A percentile compares a stretch with the other conserved stretches of the same genome.
These are phyloP conservation scores for Forsythia viridissima DNA, from an alignment of 257 asterid species.

Conservation along the genomic window DNA sequence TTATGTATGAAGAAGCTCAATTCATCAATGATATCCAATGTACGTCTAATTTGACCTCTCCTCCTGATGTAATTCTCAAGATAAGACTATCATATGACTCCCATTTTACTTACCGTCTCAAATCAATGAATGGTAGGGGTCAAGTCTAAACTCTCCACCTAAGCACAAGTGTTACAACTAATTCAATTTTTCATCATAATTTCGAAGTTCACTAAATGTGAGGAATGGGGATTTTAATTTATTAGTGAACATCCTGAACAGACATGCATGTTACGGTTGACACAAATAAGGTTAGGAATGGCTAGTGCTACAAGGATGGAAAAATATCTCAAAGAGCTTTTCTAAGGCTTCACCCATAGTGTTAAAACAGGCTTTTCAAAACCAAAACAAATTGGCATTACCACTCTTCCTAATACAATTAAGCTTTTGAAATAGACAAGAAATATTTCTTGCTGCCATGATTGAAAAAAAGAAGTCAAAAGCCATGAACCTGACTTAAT, in stretches of 20 bases:
- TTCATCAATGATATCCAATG: not conserved
- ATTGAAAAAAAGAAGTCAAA: not conserved
- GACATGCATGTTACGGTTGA: too few relatives aligned
- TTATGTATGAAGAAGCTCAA: not conserved
- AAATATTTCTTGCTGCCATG: not conserved
- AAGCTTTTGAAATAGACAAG: not conserved
- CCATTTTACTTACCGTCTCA: not conserved
- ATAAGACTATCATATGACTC: not conserved
- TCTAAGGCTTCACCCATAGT: not conserved
- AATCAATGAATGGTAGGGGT: not conserved
- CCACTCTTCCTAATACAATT: not conserved
- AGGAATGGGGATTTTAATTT: too few relatives aligned
- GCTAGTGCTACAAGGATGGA: not conserved
- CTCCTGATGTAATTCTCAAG: not conserved
- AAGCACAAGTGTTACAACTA: not conserved
- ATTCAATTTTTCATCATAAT: not conserved
- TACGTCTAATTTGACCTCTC: not conserved
- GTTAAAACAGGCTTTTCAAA: not conserved
- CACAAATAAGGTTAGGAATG: too few relatives aligned
- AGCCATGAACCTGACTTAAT: not conserved
- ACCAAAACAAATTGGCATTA: not conserved
- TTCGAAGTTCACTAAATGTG: not conserved
- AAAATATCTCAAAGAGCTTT: not conserved
- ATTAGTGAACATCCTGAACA: too few relatives aligned
- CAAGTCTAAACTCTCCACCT: not conserved